A percentile compares a stretch with the other conserved stretches of the same genome.
Evolutionary conservation across 768 basidiomycete species (phyloP).

Genomic region (Kwoniella dejecticola): DNA sequence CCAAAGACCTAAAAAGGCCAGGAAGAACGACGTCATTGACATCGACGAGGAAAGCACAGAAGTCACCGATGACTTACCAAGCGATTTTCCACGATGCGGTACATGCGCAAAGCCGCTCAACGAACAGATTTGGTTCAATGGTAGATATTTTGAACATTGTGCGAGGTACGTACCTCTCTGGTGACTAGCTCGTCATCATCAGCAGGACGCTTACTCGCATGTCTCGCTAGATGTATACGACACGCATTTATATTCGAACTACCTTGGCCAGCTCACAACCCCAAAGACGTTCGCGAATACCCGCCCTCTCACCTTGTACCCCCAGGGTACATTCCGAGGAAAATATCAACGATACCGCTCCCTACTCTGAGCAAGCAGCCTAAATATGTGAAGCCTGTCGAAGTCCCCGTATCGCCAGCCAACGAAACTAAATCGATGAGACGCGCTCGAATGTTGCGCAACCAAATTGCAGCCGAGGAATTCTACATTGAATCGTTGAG

Average conservation of each 20-base stretch:
- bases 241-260: constrained; percentile 44
- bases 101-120: constrained; percentile 43
- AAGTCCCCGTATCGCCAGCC: constrained; percentile 14
- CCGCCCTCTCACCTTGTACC: constrained; percentile 50
- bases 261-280: constrained; percentile 46
- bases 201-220: neutral
- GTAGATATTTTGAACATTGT: constrained; percentile 48
- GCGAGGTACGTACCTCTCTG: constrained; percentile 26
- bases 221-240: constrained; percentile 36
- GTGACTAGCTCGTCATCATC: neutral
- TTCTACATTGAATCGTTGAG: constrained; percentile 35
- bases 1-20: constrained; percentile 21
- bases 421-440: constrained; percentile 12
- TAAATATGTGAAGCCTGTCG: constrained; percentile 27
- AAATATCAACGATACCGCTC: constrained; percentile 37
- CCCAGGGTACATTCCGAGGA: constrained; percentile 30
- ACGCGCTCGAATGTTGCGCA: constrained; percentile 16
- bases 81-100: constrained; percentile 41
- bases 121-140: constrained; percentile 41
- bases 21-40: constrained; percentile 3
- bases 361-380: constrained; percentile 39
- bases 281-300: constrained; percentile 43
- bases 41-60: constrained; percentile 20
- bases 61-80: constrained; percentile 31
- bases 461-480: constrained; percentile 32